These are phyloP conservation scores for Neoboletus magnificus DNA, from an alignment of 768 basidiomycete species.

Conservation along the genomic window DNA sequence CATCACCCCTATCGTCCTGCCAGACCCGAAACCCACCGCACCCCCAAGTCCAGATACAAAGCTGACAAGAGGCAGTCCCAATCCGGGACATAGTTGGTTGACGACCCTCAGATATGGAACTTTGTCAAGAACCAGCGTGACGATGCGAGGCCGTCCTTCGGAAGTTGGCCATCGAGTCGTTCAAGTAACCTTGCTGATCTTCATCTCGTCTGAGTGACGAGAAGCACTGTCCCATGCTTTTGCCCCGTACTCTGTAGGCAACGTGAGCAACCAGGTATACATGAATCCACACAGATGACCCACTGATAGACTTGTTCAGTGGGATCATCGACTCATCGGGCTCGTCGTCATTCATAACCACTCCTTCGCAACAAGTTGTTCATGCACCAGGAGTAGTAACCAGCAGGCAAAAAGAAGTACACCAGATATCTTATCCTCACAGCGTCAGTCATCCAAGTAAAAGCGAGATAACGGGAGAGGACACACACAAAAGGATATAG, in stretches of 20 bases:
- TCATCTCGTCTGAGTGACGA: constrained; percentile 70
- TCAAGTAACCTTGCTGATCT: constrained; percentile 64
- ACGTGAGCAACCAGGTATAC: constrained; percentile 5
- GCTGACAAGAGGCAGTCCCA: constrained; percentile 61
- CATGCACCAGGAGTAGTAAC: constrained; percentile 99
- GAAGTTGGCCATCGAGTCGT: constrained; percentile 59
- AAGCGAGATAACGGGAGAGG: neutral
- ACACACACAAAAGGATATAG: constrained; percentile 77
- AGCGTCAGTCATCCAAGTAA: constrained; percentile 1
- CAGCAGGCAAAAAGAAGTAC: constrained; percentile 93
- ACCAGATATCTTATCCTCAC: constrained; percentile 70
- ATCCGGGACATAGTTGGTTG: constrained; percentile 45
- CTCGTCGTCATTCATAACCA: constrained; percentile 91
- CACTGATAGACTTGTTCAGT: constrained; percentile 94
- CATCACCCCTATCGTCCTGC: constrained; percentile 50
- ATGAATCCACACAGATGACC: constrained; percentile 25
- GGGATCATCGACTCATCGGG: constrained; percentile 98
- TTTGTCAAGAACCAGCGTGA: constrained; percentile 39
- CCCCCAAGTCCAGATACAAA: constrained; percentile 65
- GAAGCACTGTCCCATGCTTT: constrained; percentile 87
- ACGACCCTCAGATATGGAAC: constrained; percentile 41
- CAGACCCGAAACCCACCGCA: constrained; percentile 68
- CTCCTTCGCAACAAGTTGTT: constrained; percentile 96
- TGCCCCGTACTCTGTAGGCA: constrained; percentile 76
- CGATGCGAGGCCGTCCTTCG: constrained; percentile 44